Conservation (phyloP, 352 stramenopile genomes). For the Pilasporangium apinafurcum region DNA sequence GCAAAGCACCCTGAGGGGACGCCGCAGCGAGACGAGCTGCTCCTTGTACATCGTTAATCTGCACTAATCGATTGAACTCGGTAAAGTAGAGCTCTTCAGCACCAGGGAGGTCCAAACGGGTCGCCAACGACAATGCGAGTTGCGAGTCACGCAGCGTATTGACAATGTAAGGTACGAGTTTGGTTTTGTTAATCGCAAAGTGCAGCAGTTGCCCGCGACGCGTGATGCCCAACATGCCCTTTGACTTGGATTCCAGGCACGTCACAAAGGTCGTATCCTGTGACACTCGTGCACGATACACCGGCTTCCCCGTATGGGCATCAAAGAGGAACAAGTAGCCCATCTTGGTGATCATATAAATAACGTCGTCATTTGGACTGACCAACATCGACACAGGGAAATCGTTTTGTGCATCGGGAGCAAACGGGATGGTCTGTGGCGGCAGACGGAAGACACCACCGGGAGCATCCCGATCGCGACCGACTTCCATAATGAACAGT, state of each 20-base stretch:
- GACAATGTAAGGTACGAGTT: conserved; percentile 98
- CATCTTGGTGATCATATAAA: conserved; percentile 99
- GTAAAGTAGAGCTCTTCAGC: conserved; percentile 98
- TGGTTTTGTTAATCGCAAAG: conserved; percentile 96
- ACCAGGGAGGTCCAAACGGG: conserved; percentile 95
- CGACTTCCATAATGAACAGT: conserved; percentile 99
- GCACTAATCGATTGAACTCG: conserved; percentile 96
- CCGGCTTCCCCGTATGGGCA: conserved; percentile 96
- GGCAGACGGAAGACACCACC: conserved; percentile 94
- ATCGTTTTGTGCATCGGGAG: conserved; percentile 94
- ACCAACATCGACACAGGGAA: conserved; percentile 98
- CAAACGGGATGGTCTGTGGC: conserved; percentile 93
- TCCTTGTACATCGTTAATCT: conserved; percentile 78
- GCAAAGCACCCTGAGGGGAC: conserved; percentile 87
- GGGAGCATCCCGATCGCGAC: conserved; percentile 92
- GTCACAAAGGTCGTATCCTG: conserved; percentile 98
- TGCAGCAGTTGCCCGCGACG: conserved; percentile 95
- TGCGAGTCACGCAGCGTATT: conserved; percentile 96
- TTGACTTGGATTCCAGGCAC: conserved; percentile 85
- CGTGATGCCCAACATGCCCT: conserved; percentile 98
- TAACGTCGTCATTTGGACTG: conserved; percentile 88
- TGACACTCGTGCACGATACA: conserved; percentile 97
- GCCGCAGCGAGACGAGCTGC: conserved; percentile 87
- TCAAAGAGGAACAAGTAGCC: conserved; percentile 99
- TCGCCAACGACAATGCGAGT: conserved; percentile 94